Base-by-base conservation (phyloP, 805 yeast species). In the Hanseniaspora meyeri region DNA sequence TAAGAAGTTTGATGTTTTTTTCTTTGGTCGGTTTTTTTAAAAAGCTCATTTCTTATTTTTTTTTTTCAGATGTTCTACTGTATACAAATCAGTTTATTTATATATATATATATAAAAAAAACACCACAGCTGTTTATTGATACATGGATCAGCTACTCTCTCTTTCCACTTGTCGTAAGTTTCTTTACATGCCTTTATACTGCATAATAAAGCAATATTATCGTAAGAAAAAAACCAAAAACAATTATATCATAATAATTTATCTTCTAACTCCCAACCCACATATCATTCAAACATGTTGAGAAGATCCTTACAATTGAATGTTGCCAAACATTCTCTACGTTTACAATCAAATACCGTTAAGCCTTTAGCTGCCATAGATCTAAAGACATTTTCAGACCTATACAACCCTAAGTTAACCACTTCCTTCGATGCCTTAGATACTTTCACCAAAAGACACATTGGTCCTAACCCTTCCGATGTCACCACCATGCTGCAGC, bases 391-490 rank as follows among this genome's bases (percentile, higher is more conserved):
- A 59, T 32, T 49, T 43, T 38, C 31, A 39, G 14, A 52, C 54
- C 7, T 61, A 60, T 16, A 48, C 49, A 16, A 60, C 57, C 31
- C 60, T 59, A 36, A 53, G 67, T 20, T 62, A 59, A 42, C 77
- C 78, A 53, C 57, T 19, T 49, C 48, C 10, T 53, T 53, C 46
- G 49, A 38, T 24, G 51, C 57, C 3, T 74, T 87, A 57, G 98
- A 93, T 66, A 83, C 93, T 1, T 93, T 91, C 69, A 79, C 85
- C 51, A 80, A 95, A 65, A 86, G 97, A 64, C 98, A 93, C 70
- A 74, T 91, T 58, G 98, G 98, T 12, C 88, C 95, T 27, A 74
- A 78, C 14, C 82, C 86, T 0, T 64, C 61, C 0, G 81, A 87
- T 60, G 85, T 85, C 19, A 65, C 70, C 17, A 68, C 70, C 36